phyloP scores from a whole-genome alignment of 306 rosid genomes.

The Prunus davidiana region DNA sequence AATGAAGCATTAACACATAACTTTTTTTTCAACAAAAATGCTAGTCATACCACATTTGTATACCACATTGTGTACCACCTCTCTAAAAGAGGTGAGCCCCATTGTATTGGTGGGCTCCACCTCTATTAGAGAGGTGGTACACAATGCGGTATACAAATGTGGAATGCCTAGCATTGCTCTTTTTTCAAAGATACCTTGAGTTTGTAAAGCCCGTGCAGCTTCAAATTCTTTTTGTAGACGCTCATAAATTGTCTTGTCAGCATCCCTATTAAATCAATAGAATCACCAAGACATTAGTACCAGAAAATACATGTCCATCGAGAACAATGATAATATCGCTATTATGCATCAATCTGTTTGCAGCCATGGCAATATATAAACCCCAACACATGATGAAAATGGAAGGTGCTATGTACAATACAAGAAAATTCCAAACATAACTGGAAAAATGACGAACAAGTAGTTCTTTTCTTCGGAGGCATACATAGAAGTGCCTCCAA shows the following conservation, averaged over 20 bases:
- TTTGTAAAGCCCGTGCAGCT: constrained; percentile 77
- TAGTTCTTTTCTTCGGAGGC: neutral
- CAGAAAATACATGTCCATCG: neutral
- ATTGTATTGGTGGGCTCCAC: too few species aligned
- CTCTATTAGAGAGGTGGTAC: too few species aligned
- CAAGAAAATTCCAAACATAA: neutral
- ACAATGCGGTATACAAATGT: too few species aligned
- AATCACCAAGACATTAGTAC: neutral
- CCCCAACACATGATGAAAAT: neutral
- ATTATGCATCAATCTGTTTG: neutral
- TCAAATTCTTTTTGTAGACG: constrained; percentile 84
- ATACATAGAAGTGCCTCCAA: neutral
- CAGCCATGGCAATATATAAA: neutral
- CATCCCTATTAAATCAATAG: constrained; percentile 56
- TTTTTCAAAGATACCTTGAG: constrained; percentile 57
- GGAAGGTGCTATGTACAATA: neutral
- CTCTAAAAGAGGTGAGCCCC: too few species aligned
- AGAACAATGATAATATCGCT: neutral
- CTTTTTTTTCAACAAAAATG: neutral
- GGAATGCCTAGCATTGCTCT: too few species aligned
- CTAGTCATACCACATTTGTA: too few species aligned
- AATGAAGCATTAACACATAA: constrained; percentile 6
- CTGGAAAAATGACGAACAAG: neutral
- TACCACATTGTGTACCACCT: too few species aligned
- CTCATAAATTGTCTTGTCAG: constrained; percentile 79